These are phyloP conservation scores for Nitzschia palea DNA, from an alignment of 108 stramenopile genomes.

Conservation along the genomic window DNA sequence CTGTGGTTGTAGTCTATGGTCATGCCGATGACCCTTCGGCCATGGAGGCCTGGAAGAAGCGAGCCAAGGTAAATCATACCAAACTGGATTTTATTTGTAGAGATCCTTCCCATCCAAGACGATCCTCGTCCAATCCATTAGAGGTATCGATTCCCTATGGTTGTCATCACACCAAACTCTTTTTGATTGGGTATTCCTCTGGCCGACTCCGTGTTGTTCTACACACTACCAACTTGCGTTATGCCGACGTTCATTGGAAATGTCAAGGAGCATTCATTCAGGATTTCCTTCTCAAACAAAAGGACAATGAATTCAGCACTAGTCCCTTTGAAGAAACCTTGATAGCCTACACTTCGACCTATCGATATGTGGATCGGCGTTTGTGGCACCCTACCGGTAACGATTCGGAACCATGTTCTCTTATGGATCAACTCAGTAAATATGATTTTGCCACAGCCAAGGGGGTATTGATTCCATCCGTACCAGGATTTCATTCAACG, in stretches of 20 bases:
- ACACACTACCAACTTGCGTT: constrained; percentile 71
- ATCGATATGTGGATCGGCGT: constrained; percentile 40
- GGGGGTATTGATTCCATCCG: constrained; percentile 69
- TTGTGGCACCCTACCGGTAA: constrained; percentile 25
- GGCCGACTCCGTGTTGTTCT: constrained; percentile 61
- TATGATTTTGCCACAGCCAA: constrained; percentile 72
- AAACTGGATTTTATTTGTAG: constrained; percentile 19
- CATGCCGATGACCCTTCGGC: constrained; percentile 14
- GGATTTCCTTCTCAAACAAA: constrained; percentile 63
- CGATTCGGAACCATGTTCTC: constrained; percentile 3
- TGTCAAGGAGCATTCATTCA: constrained; percentile 54
- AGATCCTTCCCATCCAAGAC: constrained; percentile 39
- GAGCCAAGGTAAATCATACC: constrained; percentile 20
- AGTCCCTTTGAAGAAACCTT: constrained; percentile 67
- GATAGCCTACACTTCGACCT: constrained; percentile 61
- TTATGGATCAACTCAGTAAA: constrained; percentile 43
- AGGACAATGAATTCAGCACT: neutral
- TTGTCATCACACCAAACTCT: constrained; percentile 81
- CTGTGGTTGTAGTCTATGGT: constrained; percentile 61
- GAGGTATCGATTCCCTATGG: constrained; percentile 33
- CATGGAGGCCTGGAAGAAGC: constrained; percentile 3
- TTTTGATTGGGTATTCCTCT: constrained; percentile 60
- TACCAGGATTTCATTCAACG: constrained; percentile 60
- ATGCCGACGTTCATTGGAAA: constrained; percentile 57
- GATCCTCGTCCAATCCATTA: constrained; percentile 36